Conservation (phyloP, 2,329 filamentous ascomycete genomes). For the Fusarium sp. region DNA sequence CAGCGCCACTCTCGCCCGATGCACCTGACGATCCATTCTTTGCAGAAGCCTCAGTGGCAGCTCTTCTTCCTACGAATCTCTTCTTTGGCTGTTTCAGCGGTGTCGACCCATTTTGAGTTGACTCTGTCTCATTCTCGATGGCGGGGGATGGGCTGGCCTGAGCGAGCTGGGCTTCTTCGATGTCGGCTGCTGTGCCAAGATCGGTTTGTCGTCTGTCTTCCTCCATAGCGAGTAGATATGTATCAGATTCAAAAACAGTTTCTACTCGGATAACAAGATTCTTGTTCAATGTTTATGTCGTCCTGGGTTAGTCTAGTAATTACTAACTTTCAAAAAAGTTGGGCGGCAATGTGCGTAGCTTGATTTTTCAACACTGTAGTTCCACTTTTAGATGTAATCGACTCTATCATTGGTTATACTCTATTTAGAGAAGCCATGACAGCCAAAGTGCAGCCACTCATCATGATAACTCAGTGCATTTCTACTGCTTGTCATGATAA, state of each 20-base stretch:
- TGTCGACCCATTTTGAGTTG: conserved; percentile 54
- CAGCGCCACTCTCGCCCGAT: conserved; percentile 47
- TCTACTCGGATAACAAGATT: not conserved
- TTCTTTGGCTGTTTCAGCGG: conserved; percentile 81
- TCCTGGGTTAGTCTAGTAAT: not conserved
- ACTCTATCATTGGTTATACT: conserved; percentile 29
- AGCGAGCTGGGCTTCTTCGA: conserved; percentile 61
- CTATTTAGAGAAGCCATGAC: conserved; percentile 19
- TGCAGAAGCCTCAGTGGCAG: conserved; percentile 71
- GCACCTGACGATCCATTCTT: conserved; percentile 52
- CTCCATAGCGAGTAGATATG: conserved; percentile 68
- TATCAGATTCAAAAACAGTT: not conserved
- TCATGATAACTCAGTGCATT: conserved; percentile 28
- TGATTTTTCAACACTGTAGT: conserved; percentile 36
- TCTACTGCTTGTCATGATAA: conserved; percentile 3
- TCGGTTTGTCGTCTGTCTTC: conserved; percentile 78
- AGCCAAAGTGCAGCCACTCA: conserved; percentile 5
- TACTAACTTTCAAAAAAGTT: conserved; percentile 33
- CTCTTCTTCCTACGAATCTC: conserved; percentile 86
- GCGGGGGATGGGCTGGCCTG: conserved; percentile 45
- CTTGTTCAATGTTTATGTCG: not conserved
- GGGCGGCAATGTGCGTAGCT: conserved; percentile 32
- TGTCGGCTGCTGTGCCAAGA: conserved; percentile 74
- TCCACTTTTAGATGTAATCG: conserved; percentile 33
- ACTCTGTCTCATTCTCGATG: conserved; percentile 23